A percentile compares a stretch with the other conserved stretches of the same genome.
Conservation (phyloP, 2,329 filamentous ascomycete species). For the Thermoascus crustaceus region DNA sequence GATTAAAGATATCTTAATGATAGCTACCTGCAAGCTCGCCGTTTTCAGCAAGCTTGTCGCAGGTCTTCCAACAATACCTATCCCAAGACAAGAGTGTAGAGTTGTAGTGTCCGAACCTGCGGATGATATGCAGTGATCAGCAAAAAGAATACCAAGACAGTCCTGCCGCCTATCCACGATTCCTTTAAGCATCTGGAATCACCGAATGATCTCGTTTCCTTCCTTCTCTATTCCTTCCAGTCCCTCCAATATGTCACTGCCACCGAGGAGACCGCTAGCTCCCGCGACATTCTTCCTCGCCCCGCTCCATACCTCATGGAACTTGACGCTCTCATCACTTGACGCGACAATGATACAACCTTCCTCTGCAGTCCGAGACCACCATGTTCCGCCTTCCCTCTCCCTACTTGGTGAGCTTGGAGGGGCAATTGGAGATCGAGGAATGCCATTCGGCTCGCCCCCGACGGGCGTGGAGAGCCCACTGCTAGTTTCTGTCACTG, state of each 20-base stretch:
- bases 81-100: no score
- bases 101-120: no score
- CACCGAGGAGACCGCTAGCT: constrained; percentile 59
- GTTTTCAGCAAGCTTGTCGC: no score
- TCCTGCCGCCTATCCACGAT: no score
- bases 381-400: constrained; percentile 48
- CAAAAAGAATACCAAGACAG: no score
- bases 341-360: constrained; percentile 86
- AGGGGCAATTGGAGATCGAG: neutral
- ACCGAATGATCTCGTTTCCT: constrained; percentile 57
- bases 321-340: constrained; percentile 87
- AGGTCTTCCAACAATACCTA: no score
- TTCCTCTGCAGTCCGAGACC: constrained; percentile 54
- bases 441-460: neutral
- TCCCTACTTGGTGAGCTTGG: constrained; percentile 11
- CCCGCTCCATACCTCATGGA: constrained; percentile 87
- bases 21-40: no score
- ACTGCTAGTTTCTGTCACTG: neutral
- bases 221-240: constrained; percentile 64
- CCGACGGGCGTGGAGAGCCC: neutral
- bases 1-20: no score
- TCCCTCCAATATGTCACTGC: constrained; percentile 77
- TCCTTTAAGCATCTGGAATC: constrained; percentile 17
- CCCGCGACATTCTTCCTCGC: constrained; percentile 47
- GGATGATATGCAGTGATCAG: no score